phyloP scores from a whole-genome alignment of 495 filamentous ascomycete species.

The Penicillium nucicola region DNA sequence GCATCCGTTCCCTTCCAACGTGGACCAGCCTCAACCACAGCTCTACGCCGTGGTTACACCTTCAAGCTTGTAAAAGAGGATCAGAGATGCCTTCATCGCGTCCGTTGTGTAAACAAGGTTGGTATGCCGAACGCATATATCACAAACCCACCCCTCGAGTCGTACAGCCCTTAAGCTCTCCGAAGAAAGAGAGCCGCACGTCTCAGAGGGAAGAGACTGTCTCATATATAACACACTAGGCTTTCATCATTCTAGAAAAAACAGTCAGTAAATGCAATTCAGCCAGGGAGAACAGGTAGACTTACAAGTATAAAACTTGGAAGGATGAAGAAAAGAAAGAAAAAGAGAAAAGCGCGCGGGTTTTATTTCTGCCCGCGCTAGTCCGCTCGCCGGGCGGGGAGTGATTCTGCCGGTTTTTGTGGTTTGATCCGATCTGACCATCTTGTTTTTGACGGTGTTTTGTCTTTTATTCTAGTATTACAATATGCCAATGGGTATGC shows the following conservation, averaged over 20 bases:
- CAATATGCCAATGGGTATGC: slow-evolving; percentile 6
- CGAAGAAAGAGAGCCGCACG: slow-evolving; percentile 80
- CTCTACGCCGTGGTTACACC: slow-evolving; percentile 30
- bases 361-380: slow-evolving; percentile 27
- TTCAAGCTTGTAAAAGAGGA: slow-evolving; percentile 36
- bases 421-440: slow-evolving; percentile 9
- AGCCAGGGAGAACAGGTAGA: slow-evolving; percentile 16
- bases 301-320: slow-evolving; percentile 96
- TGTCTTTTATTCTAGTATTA: background rate
- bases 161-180: slow-evolving; percentile 86
- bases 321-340: slow-evolving; percentile 80
- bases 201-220: slow-evolving; percentile 60
- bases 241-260: slow-evolving; percentile 91
- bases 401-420: slow-evolving; percentile 22
- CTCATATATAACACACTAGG: slow-evolving; percentile 92
- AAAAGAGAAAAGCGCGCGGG: slow-evolving; percentile 29
- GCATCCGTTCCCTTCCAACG: background rate
- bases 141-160: slow-evolving; percentile 71
- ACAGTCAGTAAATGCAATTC: slow-evolving; percentile 39
- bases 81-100: slow-evolving; percentile 99
- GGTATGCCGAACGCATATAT: slow-evolving; percentile 99
- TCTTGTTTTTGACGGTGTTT: background rate
- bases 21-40: slow-evolving; percentile 3
- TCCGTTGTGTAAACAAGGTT: slow-evolving; percentile 92
- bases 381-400: slow-evolving; percentile 22